These are phyloP conservation scores for Lagenidium giganteum DNA, from an alignment of 352 stramenopile genomes.

Conservation along the genomic window DNA sequence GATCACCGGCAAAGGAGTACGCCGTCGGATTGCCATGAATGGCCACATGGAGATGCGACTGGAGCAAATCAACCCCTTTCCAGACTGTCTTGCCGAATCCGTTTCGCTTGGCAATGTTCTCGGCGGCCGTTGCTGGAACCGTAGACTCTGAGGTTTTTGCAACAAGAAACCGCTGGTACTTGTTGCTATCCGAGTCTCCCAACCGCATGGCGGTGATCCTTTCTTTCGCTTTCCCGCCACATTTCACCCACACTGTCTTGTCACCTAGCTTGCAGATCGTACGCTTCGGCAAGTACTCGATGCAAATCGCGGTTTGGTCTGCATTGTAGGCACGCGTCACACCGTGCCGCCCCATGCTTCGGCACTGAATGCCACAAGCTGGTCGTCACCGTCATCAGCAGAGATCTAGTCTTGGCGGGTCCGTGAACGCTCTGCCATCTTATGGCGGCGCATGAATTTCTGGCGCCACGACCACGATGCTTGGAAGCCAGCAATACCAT, in stretches of 20 bases:
- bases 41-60: no score
- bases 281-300: conserved; percentile 14
- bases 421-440: conserved; percentile 1
- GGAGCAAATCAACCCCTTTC: no score
- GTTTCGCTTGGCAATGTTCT: no score
- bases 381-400: conserved; percentile 2
- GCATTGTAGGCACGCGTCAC: no score
- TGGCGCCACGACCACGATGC: not conserved
- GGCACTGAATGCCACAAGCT: not conserved
- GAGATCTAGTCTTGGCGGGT: not conserved
- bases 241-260: conserved; percentile 11
- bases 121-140: no score
- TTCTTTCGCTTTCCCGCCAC: conserved; percentile 20
- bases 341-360: not conserved
- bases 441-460: conserved; percentile 4
- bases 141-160: conserved; percentile 16
- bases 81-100: no score
- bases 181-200: conserved; percentile 14
- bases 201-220: conserved; percentile 22
- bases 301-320: conserved; percentile 5
- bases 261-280: conserved; percentile 3
- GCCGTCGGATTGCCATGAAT: no score
- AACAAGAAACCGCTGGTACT: conserved; percentile 22
- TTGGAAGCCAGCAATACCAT: not conserved
- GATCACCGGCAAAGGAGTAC: no score